These are phyloP conservation scores for Fagopyrum homotropicum DNA, from an alignment of 148 eudicot genomes.

Conservation along the genomic window DNA sequence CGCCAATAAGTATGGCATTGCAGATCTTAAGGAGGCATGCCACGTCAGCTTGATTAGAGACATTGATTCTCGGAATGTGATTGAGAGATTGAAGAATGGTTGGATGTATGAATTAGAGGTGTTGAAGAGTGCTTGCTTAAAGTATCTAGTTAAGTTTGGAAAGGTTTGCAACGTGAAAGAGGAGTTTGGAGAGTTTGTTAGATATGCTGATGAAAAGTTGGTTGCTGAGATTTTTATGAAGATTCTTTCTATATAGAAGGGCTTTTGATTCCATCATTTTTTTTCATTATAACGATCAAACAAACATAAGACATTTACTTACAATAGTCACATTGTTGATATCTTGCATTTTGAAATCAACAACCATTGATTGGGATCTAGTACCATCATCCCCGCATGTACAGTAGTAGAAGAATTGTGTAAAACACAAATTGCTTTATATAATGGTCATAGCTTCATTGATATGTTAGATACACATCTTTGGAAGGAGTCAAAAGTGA, in stretches of 20 bases:
- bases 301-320: too few species aligned
- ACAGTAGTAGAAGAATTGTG: too few species aligned
- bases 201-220: conserved; percentile 69
- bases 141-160: conserved; percentile 78
- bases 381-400: too few species aligned
- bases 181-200: conserved; percentile 60
- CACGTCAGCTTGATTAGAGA: conserved; percentile 81
- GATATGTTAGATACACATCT: too few species aligned
- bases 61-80: conserved; percentile 63
- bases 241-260: conserved; percentile 84
- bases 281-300: too few species aligned
- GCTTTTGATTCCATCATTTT: conserved; percentile 62
- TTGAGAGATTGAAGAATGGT: conserved; percentile 76
- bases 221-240: conserved; percentile 65
- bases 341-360: too few species aligned
- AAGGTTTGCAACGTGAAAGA: conserved; percentile 75
- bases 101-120: conserved; percentile 58
- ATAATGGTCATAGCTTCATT: too few species aligned
- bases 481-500: too few species aligned
- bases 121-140: conserved; percentile 60
- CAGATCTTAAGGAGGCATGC: conserved; percentile 76
- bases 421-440: too few species aligned
- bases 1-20: conserved; percentile 79
- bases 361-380: too few species aligned
- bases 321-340: too few species aligned